Evolutionary conservation across 257 asterid genomes (phyloP), one percentile per base, ranked within the genome.

Genomic region (Osmanthus fragrans): DNA sequence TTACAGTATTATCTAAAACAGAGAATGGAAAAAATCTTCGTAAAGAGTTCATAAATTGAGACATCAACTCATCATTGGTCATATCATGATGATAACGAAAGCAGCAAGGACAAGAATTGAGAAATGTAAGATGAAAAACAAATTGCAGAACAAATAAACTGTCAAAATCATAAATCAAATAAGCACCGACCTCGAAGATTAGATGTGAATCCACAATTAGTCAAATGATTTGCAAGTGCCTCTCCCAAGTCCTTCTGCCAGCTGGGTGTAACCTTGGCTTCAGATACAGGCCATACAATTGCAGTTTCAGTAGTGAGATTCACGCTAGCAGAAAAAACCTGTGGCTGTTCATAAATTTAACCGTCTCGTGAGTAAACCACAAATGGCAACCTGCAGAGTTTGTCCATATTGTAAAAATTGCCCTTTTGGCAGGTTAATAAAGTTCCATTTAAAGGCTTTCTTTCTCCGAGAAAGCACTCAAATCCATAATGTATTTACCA

Each of bases 171-270:
- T 27, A 73, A 40, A 72, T 39, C 30, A 68, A 29, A 75, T 42
- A 72, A 84, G 71, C 11, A 33, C 90, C 71, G 58, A 90, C 99
- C 99, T 96, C 94, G 90, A 76, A 91, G 88, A 76, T 88, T 75
- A 75, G 92, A 83, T 64, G 71, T 75, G 77, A 88, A 88, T 51
- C 92, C 92, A 67, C 90, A 84, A 79, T 51, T 81, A 47, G 88
- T 88, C 85, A 88, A 86, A 86, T 88, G 90, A 74, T 84, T 83
- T 68, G 92, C 92, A 73, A 88, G 89, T 37, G 75, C 80, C 80
- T 88, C 90, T 66, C 90, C 92, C 54, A 88, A 77, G 49, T 86
- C 85, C 64, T 82, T 85, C 84, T 79, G 83, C 92, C 92, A 88
- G 81, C 86, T 78, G 7, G 89, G 89, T 65, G 71, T 79, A 77